Conservation (phyloP, 768 basidiomycete species). For the Galerina sulciceps region DNA sequence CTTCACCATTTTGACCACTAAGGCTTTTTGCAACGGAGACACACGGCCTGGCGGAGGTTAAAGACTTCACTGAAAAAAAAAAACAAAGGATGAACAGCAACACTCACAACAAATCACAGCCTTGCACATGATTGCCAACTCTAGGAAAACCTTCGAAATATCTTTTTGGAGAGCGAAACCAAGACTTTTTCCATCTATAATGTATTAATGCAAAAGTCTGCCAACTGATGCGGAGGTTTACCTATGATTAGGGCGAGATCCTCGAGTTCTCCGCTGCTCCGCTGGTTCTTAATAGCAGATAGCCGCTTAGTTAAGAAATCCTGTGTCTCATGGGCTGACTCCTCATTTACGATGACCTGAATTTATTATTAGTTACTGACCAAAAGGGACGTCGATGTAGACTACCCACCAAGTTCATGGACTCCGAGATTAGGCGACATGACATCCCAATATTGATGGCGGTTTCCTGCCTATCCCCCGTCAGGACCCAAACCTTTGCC, state of each 20-base stretch:
- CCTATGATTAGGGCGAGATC: constrained; percentile 96
- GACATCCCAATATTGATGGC: constrained; percentile 99
- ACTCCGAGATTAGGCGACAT: constrained; percentile 95
- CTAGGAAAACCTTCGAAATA: constrained; percentile 86
- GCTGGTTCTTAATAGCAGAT: constrained; percentile 91
- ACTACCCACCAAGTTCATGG: constrained; percentile 90
- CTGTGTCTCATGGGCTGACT: constrained; percentile 76
- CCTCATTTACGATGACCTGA: constrained; percentile 94
- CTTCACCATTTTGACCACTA: constrained; percentile 99
- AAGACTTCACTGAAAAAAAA: not conserved
- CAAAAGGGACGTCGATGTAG: not conserved
- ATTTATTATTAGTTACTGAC: not conserved
- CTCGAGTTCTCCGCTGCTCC: constrained; percentile 89
- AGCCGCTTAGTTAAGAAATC: constrained; percentile 90
- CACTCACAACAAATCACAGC: constrained; percentile 95
- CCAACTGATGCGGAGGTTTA: constrained; percentile 32
- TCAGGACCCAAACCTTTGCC: constrained; percentile 90
- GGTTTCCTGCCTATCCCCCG: constrained; percentile 97
- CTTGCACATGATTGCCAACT: constrained; percentile 97
- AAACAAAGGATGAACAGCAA: not conserved
- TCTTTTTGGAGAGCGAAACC: constrained; percentile 94
- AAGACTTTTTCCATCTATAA: constrained; percentile 91
- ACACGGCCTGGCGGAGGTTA: constrained; percentile 75
- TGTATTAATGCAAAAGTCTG: constrained; percentile 7
- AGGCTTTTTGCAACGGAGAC: constrained; percentile 95